Evolutionary conservation across 169 alveolate genomes (phyloP).

Genomic region (Cryptosporidium baileyi): DNA sequence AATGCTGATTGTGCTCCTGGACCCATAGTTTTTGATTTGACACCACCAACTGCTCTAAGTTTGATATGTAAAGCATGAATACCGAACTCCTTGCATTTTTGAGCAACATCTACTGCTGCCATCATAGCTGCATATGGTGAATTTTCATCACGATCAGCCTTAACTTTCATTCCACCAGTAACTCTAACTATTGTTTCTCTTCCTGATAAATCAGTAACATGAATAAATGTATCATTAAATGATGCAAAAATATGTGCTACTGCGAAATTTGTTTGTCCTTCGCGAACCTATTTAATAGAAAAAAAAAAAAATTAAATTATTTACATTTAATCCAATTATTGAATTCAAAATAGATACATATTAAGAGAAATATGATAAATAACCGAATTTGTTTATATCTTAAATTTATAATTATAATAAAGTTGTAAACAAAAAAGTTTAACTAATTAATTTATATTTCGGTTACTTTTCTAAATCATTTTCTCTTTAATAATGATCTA

Average conservation of each 20-base stretch:
- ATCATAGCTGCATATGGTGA: slow-evolving; percentile 99
- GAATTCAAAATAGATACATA: background rate
- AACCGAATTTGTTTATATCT: too few relatives aligned
- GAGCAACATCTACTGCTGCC: slow-evolving; percentile 99
- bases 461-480: background rate
- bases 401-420: too few relatives aligned
- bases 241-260: slow-evolving; percentile 99
- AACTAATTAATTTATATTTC: background rate
- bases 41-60: slow-evolving; percentile 98
- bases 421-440: too few relatives aligned
- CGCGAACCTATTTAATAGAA: slow-evolving; percentile 77
- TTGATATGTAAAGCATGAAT: slow-evolving; percentile 98
- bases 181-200: slow-evolving; percentile 98
- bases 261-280: slow-evolving; percentile 95
- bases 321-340: too few relatives aligned
- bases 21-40: slow-evolving; percentile 98
- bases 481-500: background rate
- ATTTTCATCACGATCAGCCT: slow-evolving; percentile 99
- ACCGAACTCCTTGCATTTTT: slow-evolving; percentile 95
- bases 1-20: slow-evolving; percentile 99
- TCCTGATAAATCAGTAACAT: slow-evolving; percentile 99
- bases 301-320: background rate
- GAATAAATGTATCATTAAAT: slow-evolving; percentile 99
- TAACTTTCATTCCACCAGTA: slow-evolving; percentile 99
- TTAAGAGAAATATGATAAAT: background rate